Conservation (phyloP, 805 yeast species). For the Yarrowia hollandica region DNA sequence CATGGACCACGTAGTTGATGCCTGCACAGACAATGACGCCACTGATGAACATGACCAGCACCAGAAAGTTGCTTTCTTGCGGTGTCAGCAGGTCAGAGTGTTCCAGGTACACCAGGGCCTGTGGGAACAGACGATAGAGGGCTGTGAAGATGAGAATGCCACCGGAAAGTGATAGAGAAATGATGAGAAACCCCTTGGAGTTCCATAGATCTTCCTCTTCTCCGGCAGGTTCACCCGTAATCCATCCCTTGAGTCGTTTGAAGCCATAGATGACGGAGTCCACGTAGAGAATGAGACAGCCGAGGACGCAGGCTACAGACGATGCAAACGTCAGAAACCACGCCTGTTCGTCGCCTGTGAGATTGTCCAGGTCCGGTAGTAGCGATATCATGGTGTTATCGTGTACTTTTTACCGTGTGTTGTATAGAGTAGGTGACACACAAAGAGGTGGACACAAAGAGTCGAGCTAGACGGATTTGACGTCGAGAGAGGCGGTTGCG, state of each 20-base stretch:
- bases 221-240: not conserved
- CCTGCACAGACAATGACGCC: constrained; percentile 64
- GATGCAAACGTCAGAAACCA: constrained; percentile 68
- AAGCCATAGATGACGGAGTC: constrained; percentile 58
- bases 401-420: not conserved
- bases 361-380: constrained; percentile 22
- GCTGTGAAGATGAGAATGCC: constrained; percentile 83
- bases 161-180: constrained; percentile 71
- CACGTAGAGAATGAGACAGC: constrained; percentile 63
- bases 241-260: constrained; percentile 46
- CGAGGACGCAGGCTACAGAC: constrained; percentile 68
- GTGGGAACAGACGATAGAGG: constrained; percentile 74
- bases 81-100: constrained; percentile 37
- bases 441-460: too few relatives aligned
- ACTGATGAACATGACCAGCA: constrained; percentile 50
- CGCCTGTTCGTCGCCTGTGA: constrained; percentile 33
- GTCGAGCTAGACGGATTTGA: too few relatives aligned
- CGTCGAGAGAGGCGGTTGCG: too few relatives aligned
- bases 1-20: constrained; percentile 67
- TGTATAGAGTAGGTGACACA: too few relatives aligned
- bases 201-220: constrained; percentile 15
- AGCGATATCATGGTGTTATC: constrained; percentile 4
- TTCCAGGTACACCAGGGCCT: constrained; percentile 51
- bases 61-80: constrained; percentile 42
- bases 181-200: constrained; percentile 59